Conservation (phyloP, 805 yeast species). For the Hyphopichia homilentoma region DNA sequence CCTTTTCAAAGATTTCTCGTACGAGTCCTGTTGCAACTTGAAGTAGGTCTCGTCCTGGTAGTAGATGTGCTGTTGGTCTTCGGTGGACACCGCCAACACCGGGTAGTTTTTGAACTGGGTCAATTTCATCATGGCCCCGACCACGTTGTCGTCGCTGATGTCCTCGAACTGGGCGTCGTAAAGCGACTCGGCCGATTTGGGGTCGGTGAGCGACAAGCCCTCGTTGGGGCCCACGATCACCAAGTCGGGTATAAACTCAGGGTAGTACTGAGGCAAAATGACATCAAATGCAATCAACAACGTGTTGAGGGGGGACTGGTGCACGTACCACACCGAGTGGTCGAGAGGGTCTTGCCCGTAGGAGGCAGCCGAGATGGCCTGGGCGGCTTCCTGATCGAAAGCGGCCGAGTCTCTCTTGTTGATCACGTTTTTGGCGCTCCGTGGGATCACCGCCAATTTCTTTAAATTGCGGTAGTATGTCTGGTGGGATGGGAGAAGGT, state of each 20-base stretch:
- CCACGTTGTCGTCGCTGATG: slow-evolving; percentile 5
- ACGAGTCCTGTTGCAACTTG: slow-evolving; percentile 11
- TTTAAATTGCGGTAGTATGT: slow-evolving; percentile 20
- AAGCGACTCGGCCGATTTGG: neutral
- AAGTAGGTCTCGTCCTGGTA: slow-evolving; percentile 30
- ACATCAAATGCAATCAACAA: slow-evolving; percentile 22
- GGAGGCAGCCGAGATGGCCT: slow-evolving; percentile 6
- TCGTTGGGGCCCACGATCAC: slow-evolving; percentile 34
- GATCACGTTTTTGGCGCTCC: slow-evolving; percentile 19
- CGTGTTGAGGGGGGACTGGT: slow-evolving; percentile 21
- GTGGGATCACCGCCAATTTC: slow-evolving; percentile 7
- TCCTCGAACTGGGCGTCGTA: slow-evolving; percentile 1
- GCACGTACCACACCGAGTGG: slow-evolving; percentile 30
- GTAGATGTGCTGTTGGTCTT: slow-evolving; percentile 26
- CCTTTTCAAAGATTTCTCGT: slow-evolving; percentile 9
- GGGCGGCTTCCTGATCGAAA: neutral
- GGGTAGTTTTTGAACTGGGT: slow-evolving; percentile 14
- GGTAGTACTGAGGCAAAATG: slow-evolving; percentile 21
- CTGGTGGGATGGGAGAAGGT: slow-evolving; percentile 28
- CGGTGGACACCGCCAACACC: slow-evolving; percentile 19
- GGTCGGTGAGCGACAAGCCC: slow-evolving; percentile 11
- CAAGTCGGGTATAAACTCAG: slow-evolving; percentile 26
- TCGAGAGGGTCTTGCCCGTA: slow-evolving; percentile 36
- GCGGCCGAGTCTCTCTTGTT: slow-evolving; percentile 3
- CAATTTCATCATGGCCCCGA: slow-evolving; percentile 15